Percentiles rank a stretch among this genome's conserved stretches.
Evolutionary conservation across 2,329 filamentous ascomycete genomes (phyloP).

Genomic region (Penicillium sp.): DNA sequence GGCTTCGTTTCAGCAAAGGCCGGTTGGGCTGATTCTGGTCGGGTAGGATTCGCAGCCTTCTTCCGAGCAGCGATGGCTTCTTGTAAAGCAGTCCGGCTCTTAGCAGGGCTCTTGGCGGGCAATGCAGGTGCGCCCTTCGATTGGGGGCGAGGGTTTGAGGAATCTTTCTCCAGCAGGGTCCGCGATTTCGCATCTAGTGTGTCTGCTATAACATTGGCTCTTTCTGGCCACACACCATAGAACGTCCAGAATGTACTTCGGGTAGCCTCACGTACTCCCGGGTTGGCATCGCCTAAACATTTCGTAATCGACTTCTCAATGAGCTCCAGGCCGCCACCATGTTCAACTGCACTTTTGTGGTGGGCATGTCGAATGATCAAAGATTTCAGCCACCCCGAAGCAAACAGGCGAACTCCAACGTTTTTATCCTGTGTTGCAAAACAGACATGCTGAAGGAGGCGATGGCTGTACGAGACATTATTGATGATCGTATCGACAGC

Average conservation of each 20-base stretch:
- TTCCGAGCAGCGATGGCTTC: slow-evolving; percentile 84
- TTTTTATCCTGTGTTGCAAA: slow-evolving; percentile 88
- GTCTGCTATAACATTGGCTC: slow-evolving; percentile 73
- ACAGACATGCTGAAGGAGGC: slow-evolving; percentile 82
- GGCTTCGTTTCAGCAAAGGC: slow-evolving; percentile 46
- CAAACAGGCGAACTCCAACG: slow-evolving; percentile 75
- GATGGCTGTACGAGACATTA: slow-evolving; percentile 71
- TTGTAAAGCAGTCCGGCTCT: slow-evolving; percentile 58
- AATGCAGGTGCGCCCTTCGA: slow-evolving; percentile 16
- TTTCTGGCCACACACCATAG: slow-evolving; percentile 69
- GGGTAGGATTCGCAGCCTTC: slow-evolving; percentile 53
- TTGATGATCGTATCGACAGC: slow-evolving; percentile 78
- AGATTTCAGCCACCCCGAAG: slow-evolving; percentile 77
- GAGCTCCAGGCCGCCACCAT: slow-evolving; percentile 74
- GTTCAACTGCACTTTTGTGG: slow-evolving; percentile 79
- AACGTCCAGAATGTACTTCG: slow-evolving; percentile 85
- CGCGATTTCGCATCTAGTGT: slow-evolving; percentile 74
- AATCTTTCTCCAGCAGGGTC: slow-evolving; percentile 74
- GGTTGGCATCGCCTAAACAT: slow-evolving; percentile 83
- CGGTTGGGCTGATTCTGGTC: slow-evolving; percentile 57
- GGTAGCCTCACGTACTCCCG: slow-evolving; percentile 81
- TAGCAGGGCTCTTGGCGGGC: slow-evolving; percentile 19
- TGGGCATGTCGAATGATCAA: slow-evolving; percentile 69
- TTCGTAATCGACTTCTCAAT: slow-evolving; percentile 87
- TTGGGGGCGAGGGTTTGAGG: slow-evolving; percentile 60